phyloP scores from a whole-genome alignment of 371 early-diverging fungal genomes.

The Mucor piriformis region DNA sequence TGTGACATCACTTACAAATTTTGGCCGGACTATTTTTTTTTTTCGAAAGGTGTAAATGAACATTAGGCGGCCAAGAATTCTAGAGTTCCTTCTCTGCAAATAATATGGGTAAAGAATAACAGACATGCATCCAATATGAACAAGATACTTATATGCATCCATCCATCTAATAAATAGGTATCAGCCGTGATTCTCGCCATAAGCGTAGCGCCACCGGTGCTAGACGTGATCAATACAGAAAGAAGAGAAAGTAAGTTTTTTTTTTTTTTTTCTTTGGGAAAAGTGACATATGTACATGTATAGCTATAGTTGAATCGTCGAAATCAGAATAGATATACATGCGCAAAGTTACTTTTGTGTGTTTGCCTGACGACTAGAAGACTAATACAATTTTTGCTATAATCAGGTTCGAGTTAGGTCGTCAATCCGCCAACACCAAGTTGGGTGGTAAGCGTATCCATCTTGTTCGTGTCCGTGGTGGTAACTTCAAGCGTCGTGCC shows the following conservation, averaged over 20 bases:
- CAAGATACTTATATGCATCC: slow-evolving; percentile 1
- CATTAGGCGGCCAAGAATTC: slow-evolving; percentile 58
- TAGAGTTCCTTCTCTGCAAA: slow-evolving; percentile 40
- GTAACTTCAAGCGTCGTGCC: slow-evolving; percentile 98
- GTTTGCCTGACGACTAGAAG: no score
- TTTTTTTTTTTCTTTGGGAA: slow-evolving; percentile 24
- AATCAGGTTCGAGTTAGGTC: slow-evolving; percentile 95
- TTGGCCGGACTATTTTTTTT: background rate
- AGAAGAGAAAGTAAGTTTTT: slow-evolving; percentile 80
- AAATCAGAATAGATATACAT: no score
- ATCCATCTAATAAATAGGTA: slow-evolving; percentile 65
- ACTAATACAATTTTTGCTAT: background rate
- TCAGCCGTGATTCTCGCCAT: slow-evolving; percentile 97
- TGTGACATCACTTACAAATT: no score
- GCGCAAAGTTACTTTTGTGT: no score
- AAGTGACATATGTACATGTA: no score
- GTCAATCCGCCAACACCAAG: slow-evolving; percentile 98
- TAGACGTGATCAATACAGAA: slow-evolving; percentile 96
- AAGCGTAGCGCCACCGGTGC: slow-evolving; percentile 98
- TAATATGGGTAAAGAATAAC: slow-evolving; percentile 26
- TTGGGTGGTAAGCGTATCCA: slow-evolving; percentile 96
- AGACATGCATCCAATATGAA: slow-evolving; percentile 24
- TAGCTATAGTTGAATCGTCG: no score
- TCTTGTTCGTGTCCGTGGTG: slow-evolving; percentile 97
- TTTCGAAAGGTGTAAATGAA: background rate